A percentile compares a stretch with the other conserved stretches of the same genome.
These are phyloP conservation scores for Protomyces inundatus DNA, from an alignment of 1,139 yeast species.

Conservation along the genomic window DNA sequence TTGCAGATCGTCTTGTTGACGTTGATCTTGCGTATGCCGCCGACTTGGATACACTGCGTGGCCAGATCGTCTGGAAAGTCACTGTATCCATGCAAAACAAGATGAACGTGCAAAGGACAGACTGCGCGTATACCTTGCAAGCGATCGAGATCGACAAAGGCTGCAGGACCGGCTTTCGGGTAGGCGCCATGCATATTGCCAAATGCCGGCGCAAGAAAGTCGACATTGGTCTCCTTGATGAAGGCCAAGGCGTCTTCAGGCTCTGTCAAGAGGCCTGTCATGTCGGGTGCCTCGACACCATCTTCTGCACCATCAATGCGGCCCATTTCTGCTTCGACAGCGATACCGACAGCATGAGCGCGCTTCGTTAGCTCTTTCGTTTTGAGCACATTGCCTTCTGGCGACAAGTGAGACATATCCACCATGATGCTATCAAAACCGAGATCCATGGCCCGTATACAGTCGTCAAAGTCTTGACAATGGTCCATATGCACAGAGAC, in stretches of 20 bases:
- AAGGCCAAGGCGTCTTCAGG: conserved; percentile 35
- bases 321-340: conserved; percentile 38
- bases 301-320: conserved; percentile 37
- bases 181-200: conserved; percentile 37
- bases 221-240: conserved; percentile 35
- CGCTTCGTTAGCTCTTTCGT: conserved; percentile 33
- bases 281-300: conserved; percentile 35
- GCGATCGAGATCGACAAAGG: conserved; percentile 35
- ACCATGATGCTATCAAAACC: conserved; percentile 37
- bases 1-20: conserved; percentile 12
- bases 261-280: conserved; percentile 36
- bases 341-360: conserved; percentile 34
- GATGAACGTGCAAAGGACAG: not conserved
- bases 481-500: conserved; percentile 37
- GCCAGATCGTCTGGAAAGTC: conserved; percentile 1
- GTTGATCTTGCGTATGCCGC: conserved; percentile 9
- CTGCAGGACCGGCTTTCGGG: conserved; percentile 36
- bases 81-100: conserved; percentile 5
- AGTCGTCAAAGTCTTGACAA: conserved; percentile 34
- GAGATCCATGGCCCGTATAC: conserved; percentile 34
- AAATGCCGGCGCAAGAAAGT: conserved; percentile 36
- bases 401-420: conserved; percentile 36
- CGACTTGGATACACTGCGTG: not conserved
- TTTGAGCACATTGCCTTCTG: conserved; percentile 34
- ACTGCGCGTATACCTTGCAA: not conserved